Evolutionary conservation across 2,329 filamentous ascomycete genomes (phyloP), one percentile per base, ranked within the genome.

Genomic region (Alternaria viburni): DNA sequence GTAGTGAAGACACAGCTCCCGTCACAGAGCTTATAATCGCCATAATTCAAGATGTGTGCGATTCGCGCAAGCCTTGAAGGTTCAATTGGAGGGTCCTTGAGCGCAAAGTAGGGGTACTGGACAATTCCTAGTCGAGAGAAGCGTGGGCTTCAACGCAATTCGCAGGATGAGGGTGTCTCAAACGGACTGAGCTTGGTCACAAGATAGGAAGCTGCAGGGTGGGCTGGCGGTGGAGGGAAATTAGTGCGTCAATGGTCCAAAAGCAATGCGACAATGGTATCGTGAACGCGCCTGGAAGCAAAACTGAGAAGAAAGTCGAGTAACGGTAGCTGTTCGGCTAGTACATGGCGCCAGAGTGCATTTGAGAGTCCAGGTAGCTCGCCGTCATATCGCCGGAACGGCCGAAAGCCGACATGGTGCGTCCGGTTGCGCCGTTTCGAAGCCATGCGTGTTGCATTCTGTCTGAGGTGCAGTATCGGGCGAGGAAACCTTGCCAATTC

Each of bases 1-100:
- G 80, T 54, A 83, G 70, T 41, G 79, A 76, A 55, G 80, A 75
- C 17, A 82, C 78, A 36, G 79, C 76, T 54, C 75, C 75, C 32
- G 76, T 71, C 43, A 83, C 61, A 28, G 78, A 77, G 45, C 74
- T 74, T 51, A 80, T 64, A 46, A 83, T 70, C 12, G 76, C 66
- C 78, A 81, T 81, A 21, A 15, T 61, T 51, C 23, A n/a, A 44
- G 23, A 32, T 12, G 7, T 23, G 10, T 36, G 19, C 8, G 26
- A 11, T 7, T 41, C 23, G 43, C 44, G 57, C 10, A 23, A 11
- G 25, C 28, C 10, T n/a, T 41, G 13, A 45, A 57, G 15, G 25
- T 26, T 57, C 52, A 57, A 57, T 51, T 28, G 52, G 12, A 26
- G 44, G 21, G 19, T 21, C 21, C 25, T 54, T 17, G 51, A 43